Evolutionary conservation across 208 protist species (phyloP).

Genomic region (Entamoeba moshkovskii): DNA sequence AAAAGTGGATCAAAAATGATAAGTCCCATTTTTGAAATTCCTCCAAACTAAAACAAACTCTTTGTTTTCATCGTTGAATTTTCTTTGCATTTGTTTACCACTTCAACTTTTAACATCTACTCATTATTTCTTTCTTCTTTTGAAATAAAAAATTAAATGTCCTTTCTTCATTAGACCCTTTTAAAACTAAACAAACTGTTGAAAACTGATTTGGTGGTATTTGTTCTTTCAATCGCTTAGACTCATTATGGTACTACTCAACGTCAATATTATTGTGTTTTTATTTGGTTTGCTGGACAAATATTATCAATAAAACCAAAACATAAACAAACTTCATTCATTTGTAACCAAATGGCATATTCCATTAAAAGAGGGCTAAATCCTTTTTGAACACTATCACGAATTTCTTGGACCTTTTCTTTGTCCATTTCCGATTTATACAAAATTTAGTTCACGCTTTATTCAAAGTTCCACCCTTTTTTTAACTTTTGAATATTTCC

Average conservation of each 20-base stretch:
- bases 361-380: background rate
- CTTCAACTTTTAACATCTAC: background rate
- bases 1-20: too few species aligned
- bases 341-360: background rate
- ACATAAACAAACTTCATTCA: background rate
- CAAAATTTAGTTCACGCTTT: too few species aligned
- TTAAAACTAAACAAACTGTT: background rate
- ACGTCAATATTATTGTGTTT: too few species aligned
- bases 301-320: too few species aligned
- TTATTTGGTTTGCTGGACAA: too few species aligned
- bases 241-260: background rate
- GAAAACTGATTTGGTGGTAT: background rate
- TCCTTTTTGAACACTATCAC: background rate
- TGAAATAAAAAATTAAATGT: background rate
- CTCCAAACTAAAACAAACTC: too few species aligned
- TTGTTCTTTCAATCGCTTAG: background rate
- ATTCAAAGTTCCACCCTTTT: too few species aligned
- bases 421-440: background rate
- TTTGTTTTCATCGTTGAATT: background rate
- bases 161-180: too few species aligned
- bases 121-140: background rate
- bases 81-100: background rate
- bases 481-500: too few species aligned
- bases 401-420: background rate
- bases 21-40: too few species aligned